Evolutionary conservation across 1,284 basidiomycete genomes (phyloP).

Genomic region (Inonotus hispidus): DNA sequence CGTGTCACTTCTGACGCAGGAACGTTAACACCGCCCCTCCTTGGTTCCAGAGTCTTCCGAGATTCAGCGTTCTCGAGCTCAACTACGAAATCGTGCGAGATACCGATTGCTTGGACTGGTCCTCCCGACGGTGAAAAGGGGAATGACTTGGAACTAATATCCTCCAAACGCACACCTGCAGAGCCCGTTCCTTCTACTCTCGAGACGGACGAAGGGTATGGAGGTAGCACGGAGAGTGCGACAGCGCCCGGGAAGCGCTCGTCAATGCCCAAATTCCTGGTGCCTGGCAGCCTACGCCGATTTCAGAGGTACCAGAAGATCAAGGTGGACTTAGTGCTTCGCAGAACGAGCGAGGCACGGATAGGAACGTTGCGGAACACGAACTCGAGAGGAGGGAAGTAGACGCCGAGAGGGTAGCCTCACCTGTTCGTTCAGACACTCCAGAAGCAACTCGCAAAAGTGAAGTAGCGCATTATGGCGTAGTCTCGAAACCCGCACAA

Average conservation of each 20-base stretch:
- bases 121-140: slow-evolving; percentile 24
- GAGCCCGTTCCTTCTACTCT: background rate
- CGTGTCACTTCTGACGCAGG: slow-evolving; percentile 21
- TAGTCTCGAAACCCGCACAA: background rate
- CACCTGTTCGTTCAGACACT: slow-evolving; percentile 5
- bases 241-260: slow-evolving; percentile 25
- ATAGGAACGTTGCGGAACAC: background rate
- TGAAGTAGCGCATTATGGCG: slow-evolving; percentile 13
- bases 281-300: slow-evolving; percentile 40
- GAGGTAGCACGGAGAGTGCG: slow-evolving; percentile 28
- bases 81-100: slow-evolving; percentile 38
- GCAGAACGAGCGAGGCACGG: background rate
- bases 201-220: slow-evolving; percentile 25
- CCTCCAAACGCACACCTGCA: background rate
- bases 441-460: slow-evolving; percentile 16
- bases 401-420: slow-evolving; percentile 15
- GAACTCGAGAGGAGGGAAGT: slow-evolving; percentile 15
- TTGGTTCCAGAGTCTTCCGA: slow-evolving; percentile 31
- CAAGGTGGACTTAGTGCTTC: slow-evolving; percentile 13
- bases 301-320: slow-evolving; percentile 36
- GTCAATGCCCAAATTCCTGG: slow-evolving; percentile 33
- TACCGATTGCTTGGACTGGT: slow-evolving; percentile 51
- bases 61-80: slow-evolving; percentile 49
- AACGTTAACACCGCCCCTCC: slow-evolving; percentile 35
- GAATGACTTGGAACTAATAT: background rate